These are phyloP conservation scores for Keithomyces neogunnii DNA, from an alignment of 2,329 filamentous ascomycete genomes.

Conservation along the genomic window DNA sequence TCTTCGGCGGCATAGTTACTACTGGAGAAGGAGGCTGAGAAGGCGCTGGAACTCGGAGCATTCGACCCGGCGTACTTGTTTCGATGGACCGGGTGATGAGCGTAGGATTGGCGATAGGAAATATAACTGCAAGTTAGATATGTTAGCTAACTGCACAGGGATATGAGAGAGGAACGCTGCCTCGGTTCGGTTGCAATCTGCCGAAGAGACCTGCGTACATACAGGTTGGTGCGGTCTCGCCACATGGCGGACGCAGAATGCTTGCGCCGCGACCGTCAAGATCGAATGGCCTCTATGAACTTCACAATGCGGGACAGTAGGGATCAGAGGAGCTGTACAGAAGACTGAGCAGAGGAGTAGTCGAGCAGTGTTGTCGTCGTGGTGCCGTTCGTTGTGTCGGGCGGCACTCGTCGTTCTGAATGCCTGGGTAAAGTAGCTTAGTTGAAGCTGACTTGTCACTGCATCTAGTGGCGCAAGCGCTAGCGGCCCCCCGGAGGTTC, in stretches of 20 bases:
- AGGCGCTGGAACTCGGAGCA: constrained; percentile 43
- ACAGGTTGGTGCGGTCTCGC: constrained; percentile 99
- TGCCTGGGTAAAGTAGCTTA: too few species aligned
- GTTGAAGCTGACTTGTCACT: too few species aligned
- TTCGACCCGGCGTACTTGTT: constrained; percentile 50
- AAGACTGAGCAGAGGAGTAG: not conserved
- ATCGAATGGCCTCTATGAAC: not conserved
- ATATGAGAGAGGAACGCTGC: constrained; percentile 5
- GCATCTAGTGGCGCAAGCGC: too few species aligned
- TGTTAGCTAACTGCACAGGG: not conserved
- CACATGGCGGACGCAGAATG: constrained; percentile 67
- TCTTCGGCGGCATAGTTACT: constrained; percentile 38
- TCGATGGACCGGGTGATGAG: constrained; percentile 87
- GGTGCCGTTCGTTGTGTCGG: not conserved
- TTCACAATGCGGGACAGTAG: not conserved
- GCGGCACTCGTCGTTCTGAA: too few species aligned
- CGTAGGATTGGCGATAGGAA: constrained; percentile 97
- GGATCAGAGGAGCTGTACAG: not conserved
- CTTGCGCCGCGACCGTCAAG: constrained; percentile 18
- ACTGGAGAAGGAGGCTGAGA: constrained; percentile 50
- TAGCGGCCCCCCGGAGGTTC: too few species aligned
- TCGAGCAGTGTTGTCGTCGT: not conserved
- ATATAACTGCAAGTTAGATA: constrained; percentile 62
- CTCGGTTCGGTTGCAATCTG: too few species aligned
- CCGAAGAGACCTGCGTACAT: constrained; percentile 24